Percentiles rank a stretch among this genome's conserved stretches.
Evolutionary conservation across 2,329 filamentous ascomycete genomes (phyloP).

Genomic region (Neonectria magnoliae): DNA sequence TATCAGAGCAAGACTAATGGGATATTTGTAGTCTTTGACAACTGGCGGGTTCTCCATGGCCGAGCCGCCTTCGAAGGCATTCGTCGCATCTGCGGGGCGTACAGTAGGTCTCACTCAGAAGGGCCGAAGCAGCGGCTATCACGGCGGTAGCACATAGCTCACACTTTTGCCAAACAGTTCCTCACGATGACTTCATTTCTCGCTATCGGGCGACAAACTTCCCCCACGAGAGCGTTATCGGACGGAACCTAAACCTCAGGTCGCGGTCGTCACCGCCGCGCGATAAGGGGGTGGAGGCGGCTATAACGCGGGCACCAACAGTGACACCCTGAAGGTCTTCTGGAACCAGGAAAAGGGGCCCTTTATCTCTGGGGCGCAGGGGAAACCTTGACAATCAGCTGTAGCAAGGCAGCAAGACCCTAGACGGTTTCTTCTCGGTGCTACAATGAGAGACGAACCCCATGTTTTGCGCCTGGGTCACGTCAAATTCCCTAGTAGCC

Average conservation of each 20-base stretch:
- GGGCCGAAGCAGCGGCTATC: background rate
- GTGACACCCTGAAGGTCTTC: conserved; percentile 6
- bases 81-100: conserved; percentile 89
- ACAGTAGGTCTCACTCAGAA: conserved; percentile 69
- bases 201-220: conserved; percentile 79
- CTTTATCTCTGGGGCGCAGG: background rate
- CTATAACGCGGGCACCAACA: conserved; percentile 19
- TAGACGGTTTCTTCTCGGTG: background rate
- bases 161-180: conserved; percentile 61
- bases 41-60: conserved; percentile 94
- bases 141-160: conserved; percentile 4
- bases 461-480: background rate
- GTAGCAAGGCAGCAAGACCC: background rate
- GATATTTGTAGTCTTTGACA: conserved; percentile 79
- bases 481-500: conserved; percentile 9
- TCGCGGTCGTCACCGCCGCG: conserved; percentile 11
- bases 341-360: background rate
- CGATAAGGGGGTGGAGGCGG: conserved; percentile 6
- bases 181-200: conserved; percentile 83
- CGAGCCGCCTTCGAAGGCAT: conserved; percentile 84
- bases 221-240: conserved; percentile 56
- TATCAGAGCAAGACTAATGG: conserved; percentile 25
- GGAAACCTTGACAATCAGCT: background rate
- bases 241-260: conserved; percentile 46
- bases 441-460: background rate